Evolutionary conservation across 2,329 filamentous ascomycete species (phyloP).

Genomic region (Botrytis byssoidea): DNA sequence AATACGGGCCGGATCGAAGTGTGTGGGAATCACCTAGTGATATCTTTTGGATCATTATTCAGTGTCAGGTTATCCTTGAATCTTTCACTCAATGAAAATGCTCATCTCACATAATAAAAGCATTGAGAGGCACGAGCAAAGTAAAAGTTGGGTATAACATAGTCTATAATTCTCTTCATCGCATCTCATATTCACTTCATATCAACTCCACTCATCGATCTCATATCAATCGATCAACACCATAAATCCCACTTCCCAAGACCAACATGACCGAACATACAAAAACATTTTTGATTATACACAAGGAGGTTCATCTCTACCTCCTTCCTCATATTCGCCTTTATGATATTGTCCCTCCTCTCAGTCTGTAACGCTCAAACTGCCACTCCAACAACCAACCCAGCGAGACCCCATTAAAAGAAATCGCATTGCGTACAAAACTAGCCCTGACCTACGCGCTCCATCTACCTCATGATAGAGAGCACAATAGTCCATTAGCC

Average conservation of each 20-base stretch:
- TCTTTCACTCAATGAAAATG: neutral
- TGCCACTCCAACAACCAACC: neutral
- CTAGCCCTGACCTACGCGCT: conserved; percentile 6
- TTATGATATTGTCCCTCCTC: neutral
- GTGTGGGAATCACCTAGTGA: neutral
- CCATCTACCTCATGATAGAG: conserved; percentile 14
- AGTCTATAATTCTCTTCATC: conserved; percentile 26
- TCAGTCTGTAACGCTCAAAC: neutral
- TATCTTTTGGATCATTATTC: neutral
- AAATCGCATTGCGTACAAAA: conserved; percentile 11
- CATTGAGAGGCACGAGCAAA: neutral
- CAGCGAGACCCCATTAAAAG: neutral
- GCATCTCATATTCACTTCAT: conserved; percentile 7
- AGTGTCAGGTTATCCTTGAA: too few species aligned
- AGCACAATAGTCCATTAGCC: conserved; percentile 11
- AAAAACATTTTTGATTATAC: conserved; percentile 21
- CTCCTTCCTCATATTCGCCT: neutral
- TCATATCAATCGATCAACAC: neutral
- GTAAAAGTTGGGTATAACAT: conserved; percentile 26
- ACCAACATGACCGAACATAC: neutral
- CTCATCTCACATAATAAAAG: neutral
- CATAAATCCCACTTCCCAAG: neutral
- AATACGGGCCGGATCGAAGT: neutral
- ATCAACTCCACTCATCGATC: neutral
- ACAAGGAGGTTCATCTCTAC: conserved; percentile 4